A percentile compares a stretch with the other conserved stretches of the same genome.
These are phyloP conservation scores for Phlebiopsis gigantea DNA, from an alignment of 768 basidiomycete species.

Conservation along the genomic window DNA sequence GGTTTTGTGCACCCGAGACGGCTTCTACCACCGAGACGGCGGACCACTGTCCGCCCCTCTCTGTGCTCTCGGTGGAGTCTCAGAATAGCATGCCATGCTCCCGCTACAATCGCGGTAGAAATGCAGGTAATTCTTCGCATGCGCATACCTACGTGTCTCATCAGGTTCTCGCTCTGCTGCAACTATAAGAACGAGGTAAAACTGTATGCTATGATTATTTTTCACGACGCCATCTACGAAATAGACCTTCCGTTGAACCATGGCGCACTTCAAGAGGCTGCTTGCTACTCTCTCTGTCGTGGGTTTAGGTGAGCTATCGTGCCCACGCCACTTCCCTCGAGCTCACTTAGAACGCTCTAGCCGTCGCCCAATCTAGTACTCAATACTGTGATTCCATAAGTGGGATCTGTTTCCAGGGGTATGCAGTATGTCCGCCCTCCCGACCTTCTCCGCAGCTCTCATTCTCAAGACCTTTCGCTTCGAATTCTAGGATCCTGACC, in stretches of 20 bases:
- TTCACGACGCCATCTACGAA: no score
- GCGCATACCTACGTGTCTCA: no score
- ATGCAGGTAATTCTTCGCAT: not conserved
- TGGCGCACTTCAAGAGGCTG: not conserved
- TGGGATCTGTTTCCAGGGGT: constrained; percentile 20
- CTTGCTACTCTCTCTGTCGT: constrained; percentile 5
- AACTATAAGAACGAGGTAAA: no score
- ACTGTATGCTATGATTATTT: no score
- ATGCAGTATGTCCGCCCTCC: constrained; percentile 10
- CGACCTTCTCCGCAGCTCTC: not conserved
- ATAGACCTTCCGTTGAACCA: no score
- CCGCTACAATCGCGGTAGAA: constrained; percentile 1
- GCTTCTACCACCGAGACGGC: not conserved
- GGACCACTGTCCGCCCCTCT: not conserved
- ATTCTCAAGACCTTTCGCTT: not conserved
- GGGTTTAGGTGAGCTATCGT: constrained; percentile 10
- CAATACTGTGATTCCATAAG: constrained; percentile 20
- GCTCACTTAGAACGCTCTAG: not conserved
- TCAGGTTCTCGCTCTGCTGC: no score
- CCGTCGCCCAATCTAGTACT: constrained; percentile 15
- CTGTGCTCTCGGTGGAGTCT: not conserved
- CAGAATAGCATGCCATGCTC: not conserved
- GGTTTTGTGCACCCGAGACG: not conserved
- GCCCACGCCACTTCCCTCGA: not conserved
- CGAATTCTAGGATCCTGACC: constrained; percentile 14